phyloP scores from a whole-genome alignment of 1,284 basidiomycete species.

The Cryptococcus depauperatus region DNA sequence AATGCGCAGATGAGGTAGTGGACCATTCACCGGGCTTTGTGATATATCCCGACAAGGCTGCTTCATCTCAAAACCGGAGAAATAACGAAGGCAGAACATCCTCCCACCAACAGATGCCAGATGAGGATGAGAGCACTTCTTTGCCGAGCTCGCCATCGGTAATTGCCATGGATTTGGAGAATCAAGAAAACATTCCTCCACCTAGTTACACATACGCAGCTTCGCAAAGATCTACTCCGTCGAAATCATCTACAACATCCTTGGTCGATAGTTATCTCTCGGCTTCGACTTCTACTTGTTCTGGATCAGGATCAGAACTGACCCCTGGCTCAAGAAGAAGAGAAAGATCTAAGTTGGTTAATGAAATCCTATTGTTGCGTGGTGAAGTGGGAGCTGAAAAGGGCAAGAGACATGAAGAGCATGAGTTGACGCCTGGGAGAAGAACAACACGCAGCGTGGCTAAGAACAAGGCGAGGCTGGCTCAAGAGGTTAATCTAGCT shows the following conservation, averaged over 20 bases:
- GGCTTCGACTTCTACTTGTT: neutral
- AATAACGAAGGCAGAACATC: too few species aligned
- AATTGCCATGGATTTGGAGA: slow-evolving; percentile 11
- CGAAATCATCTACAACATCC: slow-evolving; percentile 5
- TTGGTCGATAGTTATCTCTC: slow-evolving; percentile 2
- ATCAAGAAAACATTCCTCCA: slow-evolving; percentile 31
- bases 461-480: neutral
- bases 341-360: slow-evolving; percentile 19
- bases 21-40: too few species aligned
- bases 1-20: too few species aligned
- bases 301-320: slow-evolving; percentile 3
- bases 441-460: neutral
- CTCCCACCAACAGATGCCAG: too few species aligned
- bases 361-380: slow-evolving; percentile 11
- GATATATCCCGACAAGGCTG: too few species aligned
- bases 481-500: neutral
- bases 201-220: slow-evolving; percentile 4
- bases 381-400: slow-evolving; percentile 3
- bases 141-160: neutral
- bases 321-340: slow-evolving; percentile 9
- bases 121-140: too few species aligned
- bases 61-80: too few species aligned
- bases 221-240: too few species aligned
- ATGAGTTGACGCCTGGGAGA: slow-evolving; percentile 26
- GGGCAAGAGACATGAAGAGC: slow-evolving; percentile 2